Evolutionary conservation across 2,329 filamentous ascomycete genomes (phyloP).

Genomic region (Bertia moriformis): DNA sequence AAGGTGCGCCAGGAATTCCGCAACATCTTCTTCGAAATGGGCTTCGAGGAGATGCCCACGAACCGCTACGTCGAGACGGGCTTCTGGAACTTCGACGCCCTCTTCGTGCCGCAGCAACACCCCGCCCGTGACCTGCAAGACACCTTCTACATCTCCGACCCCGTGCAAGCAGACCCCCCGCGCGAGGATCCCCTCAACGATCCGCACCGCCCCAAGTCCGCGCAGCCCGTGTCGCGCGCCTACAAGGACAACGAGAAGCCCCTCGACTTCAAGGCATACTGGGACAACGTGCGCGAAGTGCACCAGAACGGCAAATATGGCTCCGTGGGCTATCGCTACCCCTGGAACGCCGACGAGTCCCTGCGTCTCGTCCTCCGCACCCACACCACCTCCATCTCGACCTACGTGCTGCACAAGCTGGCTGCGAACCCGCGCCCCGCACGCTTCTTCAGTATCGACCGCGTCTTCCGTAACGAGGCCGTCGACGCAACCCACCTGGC

Average conservation of each 20-base stretch:
- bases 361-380: conserved; percentile 80
- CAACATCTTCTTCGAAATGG: conserved; percentile 98
- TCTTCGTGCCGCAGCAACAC: conserved; percentile 95
- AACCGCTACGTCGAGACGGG: conserved; percentile 87
- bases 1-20: conserved; percentile 94
- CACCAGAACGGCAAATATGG: conserved; percentile 87
- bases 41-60: conserved; percentile 96
- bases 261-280: conserved; percentile 67
- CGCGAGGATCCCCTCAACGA: conserved; percentile 36
- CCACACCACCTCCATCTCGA: conserved; percentile 85
- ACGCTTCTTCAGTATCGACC: conserved; percentile 97
- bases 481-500: conserved; percentile 93
- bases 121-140: conserved; percentile 94
- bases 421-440: conserved; percentile 59
- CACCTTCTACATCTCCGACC: conserved; percentile 95
- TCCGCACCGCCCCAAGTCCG: conserved; percentile 16
- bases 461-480: conserved; percentile 94
- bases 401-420: conserved; percentile 80
- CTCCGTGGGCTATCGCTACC: conserved; percentile 91
- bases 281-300: conserved; percentile 71
- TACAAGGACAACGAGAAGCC: not conserved
- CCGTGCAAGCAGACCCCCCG: conserved; percentile 58
- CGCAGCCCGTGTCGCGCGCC: not conserved
- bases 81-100: conserved; percentile 97
- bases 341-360: conserved; percentile 78